Base-by-base conservation (phyloP, 2,329 filamentous ascomycete species). In the Fusarium citri region DNA sequence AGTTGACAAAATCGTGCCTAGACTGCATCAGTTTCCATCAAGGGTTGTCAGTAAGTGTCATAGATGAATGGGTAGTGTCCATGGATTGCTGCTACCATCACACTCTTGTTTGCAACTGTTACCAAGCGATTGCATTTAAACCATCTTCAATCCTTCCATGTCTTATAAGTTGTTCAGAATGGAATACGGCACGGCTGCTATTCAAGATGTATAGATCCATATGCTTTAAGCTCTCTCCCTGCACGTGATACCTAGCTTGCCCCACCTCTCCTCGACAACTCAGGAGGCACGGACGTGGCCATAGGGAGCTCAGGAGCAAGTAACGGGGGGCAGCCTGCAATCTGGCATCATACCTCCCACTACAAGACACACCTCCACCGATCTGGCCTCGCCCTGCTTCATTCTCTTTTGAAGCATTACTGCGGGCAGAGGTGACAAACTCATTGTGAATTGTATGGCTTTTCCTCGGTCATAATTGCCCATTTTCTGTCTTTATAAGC, bases 281-380 rank as follows among this genome's bases (percentile, higher is more conserved):
- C 68, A 71, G 65, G 70, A 63, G 73, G 66, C 74, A 76, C 72
- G 72, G 74, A 76, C 74, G 57, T 67, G 68, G 63, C 64, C 63
- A 59, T 49, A 65, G 66, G 75, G 74, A 78, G 77, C 77, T 79
- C 72, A 74, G 68, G 72, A 77, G 71, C 59, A 68, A 59, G 61
- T 48, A 60, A 50, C 68, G 65, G 68, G 66, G 67, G 71, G 63
- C 51, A 68, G 78, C 77, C 76, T 83, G 81, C 80, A 82, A 83
- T 83, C 80, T 83, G 81, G 81, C 81, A 82, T 82, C 80, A 80
- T 79, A 80, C 72, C 75, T 77, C 72, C 64, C 68, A 72, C 68
- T 69, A 67, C 62, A 73, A 72, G 66, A 73, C 72, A 70, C 57
- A 71, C 72, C 62, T 65, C 69, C 64, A 64, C 65, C 62, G 64